These are phyloP conservation scores for Candida golubevii DNA, from an alignment of 805 yeast species.

Conservation along the genomic window DNA sequence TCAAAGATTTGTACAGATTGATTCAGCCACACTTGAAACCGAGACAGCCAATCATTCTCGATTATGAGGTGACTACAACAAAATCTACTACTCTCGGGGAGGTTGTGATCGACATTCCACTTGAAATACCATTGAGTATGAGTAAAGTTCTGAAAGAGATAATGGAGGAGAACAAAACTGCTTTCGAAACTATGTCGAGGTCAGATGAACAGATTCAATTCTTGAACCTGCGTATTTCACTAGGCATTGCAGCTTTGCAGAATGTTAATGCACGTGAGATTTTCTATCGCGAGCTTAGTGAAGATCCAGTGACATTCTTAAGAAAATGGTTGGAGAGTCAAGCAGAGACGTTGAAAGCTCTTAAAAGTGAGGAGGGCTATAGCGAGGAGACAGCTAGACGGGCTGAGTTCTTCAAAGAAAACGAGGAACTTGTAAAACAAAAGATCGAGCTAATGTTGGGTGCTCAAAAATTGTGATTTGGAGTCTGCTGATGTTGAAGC, in stretches of 20 bases:
- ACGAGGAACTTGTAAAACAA: constrained; percentile 60
- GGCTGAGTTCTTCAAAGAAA: constrained; percentile 74
- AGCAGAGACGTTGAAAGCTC: constrained; percentile 75
- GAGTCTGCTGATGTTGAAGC: no score
- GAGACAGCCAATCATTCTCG: constrained; percentile 71
- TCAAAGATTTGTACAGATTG: constrained; percentile 68
- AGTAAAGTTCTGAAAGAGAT: constrained; percentile 36
- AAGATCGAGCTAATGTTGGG: constrained; percentile 74
- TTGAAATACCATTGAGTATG: constrained; percentile 37
- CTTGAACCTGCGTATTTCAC: constrained; percentile 39
- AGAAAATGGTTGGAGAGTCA: constrained; percentile 75
- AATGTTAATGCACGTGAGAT: constrained; percentile 62
- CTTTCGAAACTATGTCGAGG: constrained; percentile 40
- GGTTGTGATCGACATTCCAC: constrained; percentile 64
- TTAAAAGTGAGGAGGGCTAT: constrained; percentile 86
- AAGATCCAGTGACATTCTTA: constrained; percentile 74
- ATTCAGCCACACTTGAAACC: constrained; percentile 71
- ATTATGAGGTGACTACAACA: constrained; percentile 73
- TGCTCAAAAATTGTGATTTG: constrained; percentile 24
- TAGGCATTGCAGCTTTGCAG: constrained; percentile 51
- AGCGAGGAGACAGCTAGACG: constrained; percentile 86
- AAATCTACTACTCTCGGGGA: constrained; percentile 79
- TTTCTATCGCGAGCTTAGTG: constrained; percentile 69
- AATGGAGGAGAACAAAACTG: constrained; percentile 32
- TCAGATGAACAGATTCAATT: constrained; percentile 43